phyloP scores from a whole-genome alignment of 768 basidiomycete species.

The Rhizopogon sp. region DNA sequence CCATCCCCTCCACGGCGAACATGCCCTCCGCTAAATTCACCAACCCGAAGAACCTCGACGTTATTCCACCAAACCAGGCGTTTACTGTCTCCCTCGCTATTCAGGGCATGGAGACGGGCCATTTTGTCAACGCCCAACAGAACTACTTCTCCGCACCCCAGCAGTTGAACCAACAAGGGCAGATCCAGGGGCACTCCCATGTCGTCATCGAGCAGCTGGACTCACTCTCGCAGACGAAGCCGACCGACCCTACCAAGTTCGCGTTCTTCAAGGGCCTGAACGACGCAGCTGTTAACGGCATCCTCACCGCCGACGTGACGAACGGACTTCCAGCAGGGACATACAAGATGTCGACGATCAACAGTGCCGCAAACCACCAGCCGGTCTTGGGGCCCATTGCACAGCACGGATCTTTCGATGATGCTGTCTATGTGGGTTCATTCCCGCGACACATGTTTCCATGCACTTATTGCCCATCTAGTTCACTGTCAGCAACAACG shows the following conservation, averaged over 20 bases:
- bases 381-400: constrained; percentile 54
- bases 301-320: constrained; percentile 45
- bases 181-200: constrained; percentile 55
- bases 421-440: constrained; percentile 50
- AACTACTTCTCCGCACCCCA: constrained; percentile 58
- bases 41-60: constrained; percentile 35
- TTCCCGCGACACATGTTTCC: constrained; percentile 3
- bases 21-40: constrained; percentile 48
- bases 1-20: constrained; percentile 41
- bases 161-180: constrained; percentile 43
- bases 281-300: constrained; percentile 38
- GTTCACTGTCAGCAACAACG: constrained; percentile 28
- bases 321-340: constrained; percentile 52
- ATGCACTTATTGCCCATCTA: constrained; percentile 10
- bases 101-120: constrained; percentile 41
- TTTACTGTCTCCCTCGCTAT: constrained; percentile 52
- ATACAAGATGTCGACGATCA: constrained; percentile 58
- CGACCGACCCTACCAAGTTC: constrained; percentile 47
- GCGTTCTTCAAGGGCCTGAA: constrained; percentile 53
- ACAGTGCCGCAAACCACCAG: constrained; percentile 53
- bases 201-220: constrained; percentile 47
- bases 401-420: constrained; percentile 58
- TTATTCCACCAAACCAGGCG: constrained; percentile 37
- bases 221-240: constrained; percentile 37
- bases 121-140: constrained; percentile 50